Evolutionary conservation across 2,329 filamentous ascomycete genomes (phyloP).

Genomic region (Pseudocercospora macadamiae): DNA sequence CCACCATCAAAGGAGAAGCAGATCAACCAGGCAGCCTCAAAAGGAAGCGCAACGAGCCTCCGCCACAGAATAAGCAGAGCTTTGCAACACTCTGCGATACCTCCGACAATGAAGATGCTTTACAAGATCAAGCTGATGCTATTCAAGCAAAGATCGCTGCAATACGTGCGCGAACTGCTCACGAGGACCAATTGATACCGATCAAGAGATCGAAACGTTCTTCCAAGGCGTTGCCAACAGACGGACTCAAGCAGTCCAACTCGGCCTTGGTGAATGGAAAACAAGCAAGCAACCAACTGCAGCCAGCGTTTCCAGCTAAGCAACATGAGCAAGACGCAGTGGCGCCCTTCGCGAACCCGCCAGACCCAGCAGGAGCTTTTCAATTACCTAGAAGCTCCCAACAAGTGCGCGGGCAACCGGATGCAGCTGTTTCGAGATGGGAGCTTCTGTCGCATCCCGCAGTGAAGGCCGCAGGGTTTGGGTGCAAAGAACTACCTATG

Average conservation of each 20-base stretch:
- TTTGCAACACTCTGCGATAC: background rate
- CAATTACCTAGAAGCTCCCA: background rate
- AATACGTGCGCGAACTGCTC: constrained; percentile 17
- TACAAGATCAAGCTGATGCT: constrained; percentile 15
- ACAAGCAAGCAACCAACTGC: too few relatives aligned
- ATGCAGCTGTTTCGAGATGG: too few relatives aligned
- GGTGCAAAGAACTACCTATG: background rate
- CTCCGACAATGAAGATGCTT: constrained; percentile 20
- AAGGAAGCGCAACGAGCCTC: constrained; percentile 1
- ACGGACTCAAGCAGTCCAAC: too few relatives aligned
- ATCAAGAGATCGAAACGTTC: constrained; percentile 15
- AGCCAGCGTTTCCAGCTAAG: too few relatives aligned
- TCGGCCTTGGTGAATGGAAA: too few relatives aligned
- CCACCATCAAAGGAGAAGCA: background rate
- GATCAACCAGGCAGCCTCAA: background rate
- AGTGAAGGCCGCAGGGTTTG: background rate
- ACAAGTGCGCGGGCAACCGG: background rate
- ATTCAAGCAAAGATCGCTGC: constrained; percentile 19
- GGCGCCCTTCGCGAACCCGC: background rate
- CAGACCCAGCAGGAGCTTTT: background rate
- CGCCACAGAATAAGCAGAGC: background rate
- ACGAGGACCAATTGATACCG: constrained; percentile 21
- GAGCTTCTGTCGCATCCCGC: background rate
- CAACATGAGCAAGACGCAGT: background rate
- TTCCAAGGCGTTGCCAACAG: too few relatives aligned